Percentiles rank a stretch among this genome's conserved stretches.
phyloP scores from a whole-genome alignment of 192 early-diverging fungal species.

The Entophlyctis luteolus region DNA sequence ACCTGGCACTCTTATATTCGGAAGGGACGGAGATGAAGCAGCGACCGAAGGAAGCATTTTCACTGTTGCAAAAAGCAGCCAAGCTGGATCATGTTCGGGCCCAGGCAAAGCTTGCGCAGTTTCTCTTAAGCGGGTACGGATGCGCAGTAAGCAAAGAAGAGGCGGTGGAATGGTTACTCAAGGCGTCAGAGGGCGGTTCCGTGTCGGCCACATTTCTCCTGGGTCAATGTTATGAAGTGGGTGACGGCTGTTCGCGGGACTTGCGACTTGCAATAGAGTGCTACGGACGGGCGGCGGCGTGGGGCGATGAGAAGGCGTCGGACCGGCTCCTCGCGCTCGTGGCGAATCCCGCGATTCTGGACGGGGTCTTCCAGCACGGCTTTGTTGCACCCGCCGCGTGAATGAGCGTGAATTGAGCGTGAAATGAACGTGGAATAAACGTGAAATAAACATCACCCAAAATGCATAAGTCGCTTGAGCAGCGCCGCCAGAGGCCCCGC shows the following conservation, averaged over 20 bases:
- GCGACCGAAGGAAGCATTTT: slow-evolving; percentile 54
- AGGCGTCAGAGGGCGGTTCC: slow-evolving; percentile 36
- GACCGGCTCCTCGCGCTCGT: slow-evolving; percentile 38
- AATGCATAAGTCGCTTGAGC: no score
- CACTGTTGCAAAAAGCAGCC: slow-evolving; percentile 66
- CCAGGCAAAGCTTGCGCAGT: slow-evolving; percentile 39
- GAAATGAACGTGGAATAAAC: no score
- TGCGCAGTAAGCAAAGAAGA: slow-evolving; percentile 24
- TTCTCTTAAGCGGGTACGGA: slow-evolving; percentile 34
- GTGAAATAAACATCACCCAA: no score
- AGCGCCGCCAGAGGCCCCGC: no score
- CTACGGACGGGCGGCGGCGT: slow-evolving; percentile 44
- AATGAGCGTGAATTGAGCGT: no score
- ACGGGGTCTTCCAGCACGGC: slow-evolving; percentile 29
- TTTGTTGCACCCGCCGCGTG: slow-evolving; percentile 28
- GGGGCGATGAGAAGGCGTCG: slow-evolving; percentile 41
- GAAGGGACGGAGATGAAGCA: slow-evolving; percentile 55
- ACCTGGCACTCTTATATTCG: slow-evolving; percentile 43
- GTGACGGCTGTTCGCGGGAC: slow-evolving; percentile 33
- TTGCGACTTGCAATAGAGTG: slow-evolving; percentile 35
- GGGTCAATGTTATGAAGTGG: slow-evolving; percentile 38
- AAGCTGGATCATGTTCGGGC: slow-evolving; percentile 54
- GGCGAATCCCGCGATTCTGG: slow-evolving; percentile 21
- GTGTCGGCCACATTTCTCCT: slow-evolving; percentile 39
- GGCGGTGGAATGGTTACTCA: slow-evolving; percentile 57